Percentiles rank a stretch among this genome's conserved stretches.
These are phyloP conservation scores for Ceratobasidium sp. DNA, from an alignment of 1,284 basidiomycete genomes.

Conservation along the genomic window DNA sequence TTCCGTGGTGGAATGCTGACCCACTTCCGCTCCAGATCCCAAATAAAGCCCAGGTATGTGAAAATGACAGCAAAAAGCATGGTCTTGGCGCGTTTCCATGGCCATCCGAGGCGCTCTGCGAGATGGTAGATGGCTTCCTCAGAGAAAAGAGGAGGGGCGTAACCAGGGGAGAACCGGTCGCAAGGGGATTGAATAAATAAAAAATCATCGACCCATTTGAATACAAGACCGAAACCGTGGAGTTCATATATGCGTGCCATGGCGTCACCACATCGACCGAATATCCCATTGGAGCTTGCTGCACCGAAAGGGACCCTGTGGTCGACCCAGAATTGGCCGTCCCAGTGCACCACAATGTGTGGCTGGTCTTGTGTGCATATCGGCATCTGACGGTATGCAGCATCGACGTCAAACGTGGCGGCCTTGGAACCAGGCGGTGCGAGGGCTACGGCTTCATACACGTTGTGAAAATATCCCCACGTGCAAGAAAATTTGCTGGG, in stretches of 20 bases:
- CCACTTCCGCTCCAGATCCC: background rate
- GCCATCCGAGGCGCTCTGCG: constrained; percentile 52
- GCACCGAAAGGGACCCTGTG: constrained; percentile 56
- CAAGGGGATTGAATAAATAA: constrained; percentile 57
- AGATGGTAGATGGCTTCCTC: constrained; percentile 51
- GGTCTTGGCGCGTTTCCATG: constrained; percentile 46
- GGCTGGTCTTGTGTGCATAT: constrained; percentile 56
- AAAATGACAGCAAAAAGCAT: background rate
- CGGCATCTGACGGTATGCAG: constrained; percentile 59
- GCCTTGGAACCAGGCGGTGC: constrained; percentile 53
- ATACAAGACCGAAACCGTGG: constrained; percentile 56
- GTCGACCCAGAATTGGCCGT: constrained; percentile 55
- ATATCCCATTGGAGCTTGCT: constrained; percentile 58
- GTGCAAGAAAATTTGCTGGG: constrained; percentile 56
- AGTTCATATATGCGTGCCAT: constrained; percentile 55
- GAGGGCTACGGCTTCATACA: constrained; percentile 27
- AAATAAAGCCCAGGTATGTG: constrained; percentile 35
- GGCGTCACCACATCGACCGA: constrained; percentile 59
- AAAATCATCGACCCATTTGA: constrained; percentile 62
- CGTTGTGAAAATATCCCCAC: constrained; percentile 55
- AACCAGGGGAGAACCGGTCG: constrained; percentile 55
- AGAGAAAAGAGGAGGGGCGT: no score
- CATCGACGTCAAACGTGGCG: constrained; percentile 58
- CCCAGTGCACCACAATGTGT: constrained; percentile 55
- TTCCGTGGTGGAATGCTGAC: constrained; percentile 27